Conservation (phyloP, 768 basidiomycete species). For the Suillus clintonianus region DNA sequence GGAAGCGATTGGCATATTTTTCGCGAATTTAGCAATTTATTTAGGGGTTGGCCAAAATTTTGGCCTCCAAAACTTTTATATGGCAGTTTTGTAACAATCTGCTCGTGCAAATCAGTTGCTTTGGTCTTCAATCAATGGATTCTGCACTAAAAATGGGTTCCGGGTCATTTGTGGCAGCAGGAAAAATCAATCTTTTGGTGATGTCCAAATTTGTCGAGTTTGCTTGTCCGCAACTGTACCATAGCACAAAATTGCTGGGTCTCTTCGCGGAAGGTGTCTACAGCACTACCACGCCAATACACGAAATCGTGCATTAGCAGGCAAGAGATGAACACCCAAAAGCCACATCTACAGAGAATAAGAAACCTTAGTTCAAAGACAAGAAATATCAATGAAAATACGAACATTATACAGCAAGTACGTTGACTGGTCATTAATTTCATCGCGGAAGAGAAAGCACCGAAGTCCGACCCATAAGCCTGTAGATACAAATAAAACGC, state of each 20-base stretch:
- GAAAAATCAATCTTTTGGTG: neutral
- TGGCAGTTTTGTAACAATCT: neutral
- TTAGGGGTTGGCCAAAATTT: neutral
- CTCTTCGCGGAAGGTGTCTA: too few relatives aligned
- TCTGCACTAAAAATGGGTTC: neutral
- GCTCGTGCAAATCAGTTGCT: neutral
- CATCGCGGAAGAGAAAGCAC: constrained; percentile 14
- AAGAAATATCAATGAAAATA: neutral
- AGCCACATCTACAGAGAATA: too few relatives aligned
- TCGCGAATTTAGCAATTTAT: neutral
- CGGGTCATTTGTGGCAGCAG: neutral
- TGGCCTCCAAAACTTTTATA: neutral
- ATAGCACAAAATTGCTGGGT: too few relatives aligned
- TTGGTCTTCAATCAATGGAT: neutral
- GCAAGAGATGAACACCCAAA: too few relatives aligned
- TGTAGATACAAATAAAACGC: constrained; percentile 12
- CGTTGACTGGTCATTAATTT: constrained; percentile 9
- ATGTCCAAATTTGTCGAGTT: neutral
- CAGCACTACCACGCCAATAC: too few relatives aligned
- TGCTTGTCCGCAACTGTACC: neutral
- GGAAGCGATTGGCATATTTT: neutral
- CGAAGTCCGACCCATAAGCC: constrained; percentile 14
- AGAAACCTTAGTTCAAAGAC: too few relatives aligned
- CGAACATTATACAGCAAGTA: constrained; percentile 18
- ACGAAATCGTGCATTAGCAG: too few relatives aligned